Percentiles rank a stretch among this genome's conserved stretches.
phyloP scores from a whole-genome alignment of 73 alveolate species.

The Paraurostyla sp. region DNA sequence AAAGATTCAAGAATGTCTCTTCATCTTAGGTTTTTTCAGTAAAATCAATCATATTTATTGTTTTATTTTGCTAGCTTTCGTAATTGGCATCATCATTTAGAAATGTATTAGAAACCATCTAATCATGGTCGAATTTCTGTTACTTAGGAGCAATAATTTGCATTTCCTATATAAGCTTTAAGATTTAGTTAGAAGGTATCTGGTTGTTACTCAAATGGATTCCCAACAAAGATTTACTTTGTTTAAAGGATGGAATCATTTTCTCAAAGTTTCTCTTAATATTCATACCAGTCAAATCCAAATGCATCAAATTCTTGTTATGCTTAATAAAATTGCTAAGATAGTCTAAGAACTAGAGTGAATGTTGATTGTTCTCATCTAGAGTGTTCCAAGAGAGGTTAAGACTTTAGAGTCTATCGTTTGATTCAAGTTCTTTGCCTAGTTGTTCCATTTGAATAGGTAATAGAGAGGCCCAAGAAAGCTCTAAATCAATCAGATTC shows the following conservation, averaged over 20 bases:
- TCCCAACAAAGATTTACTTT: neutral
- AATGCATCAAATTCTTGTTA: neutral
- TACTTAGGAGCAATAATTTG: neutral
- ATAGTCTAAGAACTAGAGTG: neutral
- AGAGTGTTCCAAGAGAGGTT: slow-evolving; percentile 13
- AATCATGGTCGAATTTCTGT: neutral
- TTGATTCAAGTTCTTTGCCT: slow-evolving; percentile 10
- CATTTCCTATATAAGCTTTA: neutral
- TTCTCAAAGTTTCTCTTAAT: neutral
- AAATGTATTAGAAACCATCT: neutral
- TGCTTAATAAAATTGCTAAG: neutral
- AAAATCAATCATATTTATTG: neutral
- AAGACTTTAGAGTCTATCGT: neutral
- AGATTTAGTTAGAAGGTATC: neutral
- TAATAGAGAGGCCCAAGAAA: slow-evolving; percentile 8
- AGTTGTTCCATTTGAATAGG: neutral
- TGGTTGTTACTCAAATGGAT: slow-evolving; percentile 24
- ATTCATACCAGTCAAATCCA: slow-evolving; percentile 38
- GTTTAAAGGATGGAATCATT: neutral
- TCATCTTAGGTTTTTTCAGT: neutral
- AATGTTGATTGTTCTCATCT: slow-evolving; percentile 18
- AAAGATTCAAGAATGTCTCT: neutral
- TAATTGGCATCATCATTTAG: neutral
- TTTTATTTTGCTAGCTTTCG: neutral
- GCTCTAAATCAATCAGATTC: slow-evolving; percentile 14